These are phyloP conservation scores for Zygnema circumcarinatum DNA, from an alignment of 139 green algal genomes.

Conservation along the genomic window DNA sequence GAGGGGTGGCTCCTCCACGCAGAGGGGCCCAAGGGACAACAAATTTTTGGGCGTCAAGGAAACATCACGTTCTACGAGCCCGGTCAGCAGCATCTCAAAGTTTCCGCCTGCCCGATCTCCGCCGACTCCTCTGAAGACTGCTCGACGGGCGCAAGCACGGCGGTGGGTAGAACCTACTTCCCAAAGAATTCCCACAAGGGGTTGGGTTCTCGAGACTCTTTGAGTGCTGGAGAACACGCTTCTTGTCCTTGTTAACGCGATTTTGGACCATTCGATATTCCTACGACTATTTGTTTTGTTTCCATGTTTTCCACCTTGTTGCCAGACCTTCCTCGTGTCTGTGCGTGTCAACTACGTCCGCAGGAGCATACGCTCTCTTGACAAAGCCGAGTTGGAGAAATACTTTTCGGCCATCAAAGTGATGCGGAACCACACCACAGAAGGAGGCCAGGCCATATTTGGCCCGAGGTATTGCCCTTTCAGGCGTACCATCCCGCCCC, in stretches of 20 bases:
- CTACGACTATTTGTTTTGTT: no score
- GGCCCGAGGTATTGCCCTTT: background rate
- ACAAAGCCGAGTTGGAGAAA: background rate
- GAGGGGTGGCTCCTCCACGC: no score
- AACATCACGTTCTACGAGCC: background rate
- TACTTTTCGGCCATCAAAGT: background rate
- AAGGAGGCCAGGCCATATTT: background rate
- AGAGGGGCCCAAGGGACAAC: no score
- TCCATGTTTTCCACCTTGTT: no score
- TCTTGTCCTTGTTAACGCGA: no score
- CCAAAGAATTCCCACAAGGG: no score
- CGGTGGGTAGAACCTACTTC: no score
- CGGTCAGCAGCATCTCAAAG: background rate
- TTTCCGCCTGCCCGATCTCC: background rate
- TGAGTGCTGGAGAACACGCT: no score
- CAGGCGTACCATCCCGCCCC: background rate
- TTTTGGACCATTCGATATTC: no score
- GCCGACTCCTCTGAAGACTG: background rate
- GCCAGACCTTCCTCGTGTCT: background rate
- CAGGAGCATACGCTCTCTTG: background rate
- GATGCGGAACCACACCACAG: background rate
- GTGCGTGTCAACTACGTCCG: background rate
- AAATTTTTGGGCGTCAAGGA: no score
- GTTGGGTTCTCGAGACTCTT: no score
- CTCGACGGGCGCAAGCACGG: no score